Percentiles rank a stretch among this genome's conserved stretches.
These are phyloP conservation scores for Wickerhamomyces kurtzmanii DNA, from an alignment of 805 yeast species.

Conservation along the genomic window DNA sequence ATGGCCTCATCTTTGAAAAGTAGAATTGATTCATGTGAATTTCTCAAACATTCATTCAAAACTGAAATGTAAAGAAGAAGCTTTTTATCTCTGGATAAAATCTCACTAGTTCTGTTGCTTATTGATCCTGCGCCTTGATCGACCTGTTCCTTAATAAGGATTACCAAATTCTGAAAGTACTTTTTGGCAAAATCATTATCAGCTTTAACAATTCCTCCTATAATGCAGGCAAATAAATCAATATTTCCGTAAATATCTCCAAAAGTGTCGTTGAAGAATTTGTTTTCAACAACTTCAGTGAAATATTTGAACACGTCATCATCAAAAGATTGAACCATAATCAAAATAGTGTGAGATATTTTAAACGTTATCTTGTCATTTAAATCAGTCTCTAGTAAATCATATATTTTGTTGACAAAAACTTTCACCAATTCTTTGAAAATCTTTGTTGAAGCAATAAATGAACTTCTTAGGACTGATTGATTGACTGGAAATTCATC, in stretches of 20 bases:
- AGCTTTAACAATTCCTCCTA: constrained; percentile 63
- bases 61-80: constrained; percentile 64
- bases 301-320: constrained; percentile 40
- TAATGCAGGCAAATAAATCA: constrained; percentile 59
- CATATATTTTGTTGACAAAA: constrained; percentile 49
- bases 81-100: constrained; percentile 70
- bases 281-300: constrained; percentile 24
- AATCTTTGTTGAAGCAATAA: constrained; percentile 62
- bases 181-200: constrained; percentile 20
- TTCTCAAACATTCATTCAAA: constrained; percentile 60
- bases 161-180: constrained; percentile 17
- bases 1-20: constrained; percentile 32
- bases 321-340: constrained; percentile 49
- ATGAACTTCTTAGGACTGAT: constrained; percentile 42
- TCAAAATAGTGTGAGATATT: constrained; percentile 33
- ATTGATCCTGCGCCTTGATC: constrained; percentile 73
- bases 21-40: constrained; percentile 46
- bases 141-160: constrained; percentile 55
- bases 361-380: constrained; percentile 25
- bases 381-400: constrained; percentile 46
- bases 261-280: constrained; percentile 44
- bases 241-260: constrained; percentile 49
- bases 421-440: constrained; percentile 51
- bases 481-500: constrained; percentile 29
- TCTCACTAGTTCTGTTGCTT: constrained; percentile 51